A percentile compares a stretch with the other conserved stretches of the same genome.
Conservation (phyloP, 129 eudicot genomes). For the Helichrysum umbraculigerum region DNA sequence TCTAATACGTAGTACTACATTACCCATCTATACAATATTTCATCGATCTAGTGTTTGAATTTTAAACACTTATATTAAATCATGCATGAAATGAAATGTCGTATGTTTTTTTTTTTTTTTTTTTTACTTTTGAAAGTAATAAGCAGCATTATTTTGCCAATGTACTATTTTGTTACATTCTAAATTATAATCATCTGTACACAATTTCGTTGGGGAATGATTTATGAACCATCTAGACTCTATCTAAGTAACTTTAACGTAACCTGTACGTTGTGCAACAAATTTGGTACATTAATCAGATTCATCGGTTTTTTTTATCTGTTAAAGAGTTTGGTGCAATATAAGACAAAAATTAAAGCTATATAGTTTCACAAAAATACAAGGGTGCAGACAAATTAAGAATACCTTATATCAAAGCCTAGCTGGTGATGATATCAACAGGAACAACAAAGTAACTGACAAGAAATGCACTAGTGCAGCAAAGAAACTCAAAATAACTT, state of each 20-base stretch:
- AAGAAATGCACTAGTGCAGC: not conserved
- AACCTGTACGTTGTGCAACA: not conserved
- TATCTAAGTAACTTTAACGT: not conserved
- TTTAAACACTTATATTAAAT: not conserved
- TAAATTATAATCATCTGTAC: not conserved
- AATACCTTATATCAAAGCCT: conserved; percentile 31
- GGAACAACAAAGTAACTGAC: conserved; percentile 16
- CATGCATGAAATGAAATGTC: not conserved
- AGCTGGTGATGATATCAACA: conserved; percentile 16
- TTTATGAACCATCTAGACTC: not conserved
- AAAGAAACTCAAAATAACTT: conserved; percentile 15
- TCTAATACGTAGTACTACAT: too few species aligned
- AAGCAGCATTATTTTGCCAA: not conserved
- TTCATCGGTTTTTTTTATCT: not conserved
- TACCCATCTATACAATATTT: too few species aligned
- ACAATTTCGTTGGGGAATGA: not conserved
- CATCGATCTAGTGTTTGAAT: too few species aligned
- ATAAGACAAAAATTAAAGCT: not conserved
- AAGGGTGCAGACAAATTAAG: conserved; percentile 19
- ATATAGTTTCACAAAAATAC: conserved; percentile 12
- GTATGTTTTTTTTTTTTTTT: not conserved
- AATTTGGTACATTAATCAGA: not conserved
- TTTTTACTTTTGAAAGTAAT: not conserved
- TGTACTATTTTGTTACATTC: not conserved
- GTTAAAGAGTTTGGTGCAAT: too few species aligned